Conservation (phyloP, 2,329 filamentous ascomycete species). For the Pseudogymnoascus sp. region DNA sequence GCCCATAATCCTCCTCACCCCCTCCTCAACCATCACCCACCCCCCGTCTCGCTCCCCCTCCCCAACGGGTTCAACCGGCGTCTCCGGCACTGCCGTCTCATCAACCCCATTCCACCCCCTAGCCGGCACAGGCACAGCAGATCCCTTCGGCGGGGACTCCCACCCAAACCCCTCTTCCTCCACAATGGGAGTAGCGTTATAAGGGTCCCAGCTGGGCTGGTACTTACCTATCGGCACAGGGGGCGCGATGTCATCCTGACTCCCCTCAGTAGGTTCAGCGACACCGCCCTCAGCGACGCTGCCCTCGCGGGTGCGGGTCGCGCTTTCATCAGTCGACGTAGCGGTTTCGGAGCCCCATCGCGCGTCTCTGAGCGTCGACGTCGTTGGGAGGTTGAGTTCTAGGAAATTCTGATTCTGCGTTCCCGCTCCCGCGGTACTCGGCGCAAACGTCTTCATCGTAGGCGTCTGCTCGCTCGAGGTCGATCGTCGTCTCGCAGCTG, state of each 20-base stretch:
- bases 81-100: not conserved
- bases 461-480: not conserved
- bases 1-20: not conserved
- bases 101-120: not conserved
- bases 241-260: slow-evolving; percentile 14
- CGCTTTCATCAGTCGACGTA: not conserved
- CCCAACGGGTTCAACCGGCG: not conserved
- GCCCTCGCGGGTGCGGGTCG: not conserved
- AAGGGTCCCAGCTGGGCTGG: slow-evolving; percentile 32
- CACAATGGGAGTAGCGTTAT: slow-evolving; percentile 30
- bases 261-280: not conserved
- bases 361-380: not conserved
- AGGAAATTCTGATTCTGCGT: not conserved
- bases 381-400: not conserved
- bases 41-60: not conserved
- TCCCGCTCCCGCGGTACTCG: not conserved
- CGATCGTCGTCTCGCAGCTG: not conserved
- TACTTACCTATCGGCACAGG: slow-evolving; percentile 31
- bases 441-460: not conserved
- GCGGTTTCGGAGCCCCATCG: not conserved
- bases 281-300: not conserved
- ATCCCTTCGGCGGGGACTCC: slow-evolving; percentile 9
- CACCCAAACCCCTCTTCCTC: slow-evolving; percentile 32
- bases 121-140: not conserved
- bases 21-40: not conserved